Evolutionary conservation across 768 basidiomycete genomes (phyloP).

Genomic region (Macrocybe gigantea): DNA sequence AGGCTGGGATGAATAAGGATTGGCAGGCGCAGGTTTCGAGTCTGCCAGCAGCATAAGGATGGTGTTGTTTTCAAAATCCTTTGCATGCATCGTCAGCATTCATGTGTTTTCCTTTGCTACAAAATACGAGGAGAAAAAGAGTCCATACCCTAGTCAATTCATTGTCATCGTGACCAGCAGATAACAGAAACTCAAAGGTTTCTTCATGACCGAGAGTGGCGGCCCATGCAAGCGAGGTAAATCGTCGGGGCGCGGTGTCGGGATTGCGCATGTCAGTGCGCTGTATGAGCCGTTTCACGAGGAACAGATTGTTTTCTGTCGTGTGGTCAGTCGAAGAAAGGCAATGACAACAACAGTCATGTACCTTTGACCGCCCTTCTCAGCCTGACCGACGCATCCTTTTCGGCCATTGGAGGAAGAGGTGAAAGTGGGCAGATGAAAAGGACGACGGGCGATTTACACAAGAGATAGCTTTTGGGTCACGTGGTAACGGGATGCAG

Average conservation of each 20-base stretch:
- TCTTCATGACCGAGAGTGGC: constrained; percentile 86
- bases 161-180: constrained; percentile 86
- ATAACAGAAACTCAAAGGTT: constrained; percentile 87
- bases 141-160: constrained; percentile 75
- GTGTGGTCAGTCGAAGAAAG: constrained; percentile 3
- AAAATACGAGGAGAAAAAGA: constrained; percentile 3
- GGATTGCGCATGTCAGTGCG: constrained; percentile 89
- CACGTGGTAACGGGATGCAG: neutral
- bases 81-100: constrained; percentile 1
- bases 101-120: neutral
- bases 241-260: constrained; percentile 66
- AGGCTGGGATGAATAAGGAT: constrained; percentile 40
- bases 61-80: constrained; percentile 93
- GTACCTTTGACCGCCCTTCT: constrained; percentile 58
- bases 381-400: constrained; percentile 51
- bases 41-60: constrained; percentile 92
- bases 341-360: constrained; percentile 4
- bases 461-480: neutral
- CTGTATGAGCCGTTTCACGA: constrained; percentile 83
- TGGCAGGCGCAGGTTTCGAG: constrained; percentile 47
- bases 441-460: constrained; percentile 2
- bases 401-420: constrained; percentile 48
- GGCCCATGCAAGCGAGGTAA: constrained; percentile 90
- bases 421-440: too few species aligned
- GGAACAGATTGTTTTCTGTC: constrained; percentile 90